Evolutionary conservation across 441 rosid genomes (phyloP).

Genomic region (Populus hybrid): DNA sequence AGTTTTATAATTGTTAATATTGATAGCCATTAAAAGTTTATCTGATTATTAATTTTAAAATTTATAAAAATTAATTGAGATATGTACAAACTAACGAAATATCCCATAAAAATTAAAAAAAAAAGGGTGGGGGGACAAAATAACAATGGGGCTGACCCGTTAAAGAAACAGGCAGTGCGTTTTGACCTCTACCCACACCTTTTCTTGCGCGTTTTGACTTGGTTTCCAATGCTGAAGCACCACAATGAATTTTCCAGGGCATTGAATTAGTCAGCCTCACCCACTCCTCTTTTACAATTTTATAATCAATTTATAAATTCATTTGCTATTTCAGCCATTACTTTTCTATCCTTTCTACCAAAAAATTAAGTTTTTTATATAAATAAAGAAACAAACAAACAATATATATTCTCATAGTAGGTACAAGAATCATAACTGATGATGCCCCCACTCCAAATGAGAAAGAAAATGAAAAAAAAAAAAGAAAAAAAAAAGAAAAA

Average conservation of each 20-base stretch:
- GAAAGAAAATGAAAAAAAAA: not conserved
- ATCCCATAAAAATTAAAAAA: no score
- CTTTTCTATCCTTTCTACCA: not conserved
- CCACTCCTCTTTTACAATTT: not conserved
- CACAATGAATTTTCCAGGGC: not conserved
- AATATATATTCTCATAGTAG: not conserved
- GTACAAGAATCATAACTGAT: not conserved
- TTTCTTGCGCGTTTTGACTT: not conserved
- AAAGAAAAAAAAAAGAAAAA: no score
- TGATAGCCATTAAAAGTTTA: no score
- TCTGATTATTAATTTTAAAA: fast-evolving
- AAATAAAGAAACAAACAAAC: no score
- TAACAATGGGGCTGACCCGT: no score
- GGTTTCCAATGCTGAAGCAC: not conserved
- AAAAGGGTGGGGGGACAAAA: no score
- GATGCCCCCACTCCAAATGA: not conserved
- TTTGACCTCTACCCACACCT: not conserved
- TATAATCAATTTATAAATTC: not conserved
- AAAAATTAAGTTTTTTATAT: no score
- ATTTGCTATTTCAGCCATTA: not conserved
- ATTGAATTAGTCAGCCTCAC: not conserved
- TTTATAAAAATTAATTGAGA: no score
- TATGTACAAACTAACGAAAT: no score
- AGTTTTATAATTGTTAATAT: no score
- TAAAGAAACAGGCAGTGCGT: not conserved